phyloP scores from a whole-genome alignment of 2,329 filamentous ascomycete genomes.

The Beauveria sp. region DNA sequence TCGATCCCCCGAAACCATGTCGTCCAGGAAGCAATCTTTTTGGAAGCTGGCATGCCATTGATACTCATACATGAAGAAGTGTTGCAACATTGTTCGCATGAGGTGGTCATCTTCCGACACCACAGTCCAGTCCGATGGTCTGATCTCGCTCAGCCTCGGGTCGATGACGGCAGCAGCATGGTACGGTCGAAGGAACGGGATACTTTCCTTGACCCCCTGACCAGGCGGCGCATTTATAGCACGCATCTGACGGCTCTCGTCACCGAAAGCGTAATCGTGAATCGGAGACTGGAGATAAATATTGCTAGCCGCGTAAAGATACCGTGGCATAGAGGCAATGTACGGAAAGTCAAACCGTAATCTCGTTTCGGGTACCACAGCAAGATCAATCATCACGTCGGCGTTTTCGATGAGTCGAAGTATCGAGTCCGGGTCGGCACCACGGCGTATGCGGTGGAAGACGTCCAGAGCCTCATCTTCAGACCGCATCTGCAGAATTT shows the following conservation, averaged over 20 bases:
- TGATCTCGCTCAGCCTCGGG: constrained; percentile 22
- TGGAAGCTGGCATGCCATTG: constrained; percentile 28
- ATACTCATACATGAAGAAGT: constrained; percentile 26
- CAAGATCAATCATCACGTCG: constrained; percentile 29
- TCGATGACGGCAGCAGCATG: constrained; percentile 28
- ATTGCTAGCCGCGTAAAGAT: constrained; percentile 14
- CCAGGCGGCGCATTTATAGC: not conserved
- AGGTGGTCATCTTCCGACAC: constrained; percentile 27
- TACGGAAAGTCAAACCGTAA: constrained; percentile 13
- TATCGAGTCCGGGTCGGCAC: constrained; percentile 23
- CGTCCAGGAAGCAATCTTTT: constrained; percentile 32
- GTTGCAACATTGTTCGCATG: constrained; percentile 23
- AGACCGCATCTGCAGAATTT: constrained; percentile 14
- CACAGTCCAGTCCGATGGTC: constrained; percentile 28
- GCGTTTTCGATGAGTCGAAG: constrained; percentile 28
- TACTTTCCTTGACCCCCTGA: not conserved
- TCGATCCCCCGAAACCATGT: constrained; percentile 22
- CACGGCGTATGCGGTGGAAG: constrained; percentile 26
- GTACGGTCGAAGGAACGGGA: constrained; percentile 14
- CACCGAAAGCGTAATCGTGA: constrained; percentile 18
- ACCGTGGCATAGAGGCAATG: constrained; percentile 13
- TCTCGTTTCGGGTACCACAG: constrained; percentile 16
- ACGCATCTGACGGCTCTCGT: constrained; percentile 12
- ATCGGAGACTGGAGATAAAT: constrained; percentile 21
- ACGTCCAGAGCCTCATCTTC: constrained; percentile 26